Evolutionary conservation across 2,329 filamentous ascomycete species (phyloP).

Genomic region (Paecilomyces sp.): DNA sequence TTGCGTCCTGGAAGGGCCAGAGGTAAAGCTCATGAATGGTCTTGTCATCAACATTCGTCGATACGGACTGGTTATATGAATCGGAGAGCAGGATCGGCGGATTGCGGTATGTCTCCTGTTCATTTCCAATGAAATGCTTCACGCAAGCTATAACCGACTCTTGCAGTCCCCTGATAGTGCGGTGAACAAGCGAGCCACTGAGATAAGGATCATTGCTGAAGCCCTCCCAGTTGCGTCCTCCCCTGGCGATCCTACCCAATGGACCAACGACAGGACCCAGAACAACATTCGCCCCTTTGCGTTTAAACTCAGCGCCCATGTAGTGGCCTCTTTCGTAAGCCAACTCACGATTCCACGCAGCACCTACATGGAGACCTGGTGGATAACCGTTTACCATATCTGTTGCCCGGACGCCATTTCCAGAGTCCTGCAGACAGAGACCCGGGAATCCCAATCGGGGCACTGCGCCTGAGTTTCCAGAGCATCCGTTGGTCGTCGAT

Average conservation of each 20-base stretch:
- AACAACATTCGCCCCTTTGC: slow-evolving; percentile 41
- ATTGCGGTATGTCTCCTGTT: slow-evolving; percentile 35
- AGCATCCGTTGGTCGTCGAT: slow-evolving; percentile 21
- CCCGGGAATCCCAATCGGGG: slow-evolving; percentile 31
- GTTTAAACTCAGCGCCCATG: slow-evolving; percentile 53
- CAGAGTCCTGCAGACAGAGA: slow-evolving; percentile 35
- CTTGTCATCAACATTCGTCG: slow-evolving; percentile 58
- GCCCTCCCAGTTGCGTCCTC: slow-evolving; percentile 40
- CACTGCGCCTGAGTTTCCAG: slow-evolving; percentile 27
- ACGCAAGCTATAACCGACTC: slow-evolving; percentile 26
- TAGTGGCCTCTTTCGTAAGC: slow-evolving; percentile 45
- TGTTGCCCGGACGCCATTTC: slow-evolving; percentile 35
- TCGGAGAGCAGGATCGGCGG: slow-evolving; percentile 29
- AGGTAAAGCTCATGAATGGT: slow-evolving; percentile 60
- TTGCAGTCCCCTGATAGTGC: slow-evolving; percentile 37
- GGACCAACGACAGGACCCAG: slow-evolving; percentile 37
- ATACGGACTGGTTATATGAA: slow-evolving; percentile 40
- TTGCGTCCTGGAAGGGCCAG: slow-evolving; percentile 58
- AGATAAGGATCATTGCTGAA: slow-evolving; percentile 35
- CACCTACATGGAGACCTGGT: slow-evolving; percentile 35
- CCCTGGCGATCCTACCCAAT: slow-evolving; percentile 33
- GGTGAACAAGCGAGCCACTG: slow-evolving; percentile 30
- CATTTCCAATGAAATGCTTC: slow-evolving; percentile 55
- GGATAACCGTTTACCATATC: slow-evolving; percentile 38
- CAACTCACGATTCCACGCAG: slow-evolving; percentile 48